Evolutionary conservation across 148 eudicot genomes (phyloP).

Genomic region (Rheum nobile): DNA sequence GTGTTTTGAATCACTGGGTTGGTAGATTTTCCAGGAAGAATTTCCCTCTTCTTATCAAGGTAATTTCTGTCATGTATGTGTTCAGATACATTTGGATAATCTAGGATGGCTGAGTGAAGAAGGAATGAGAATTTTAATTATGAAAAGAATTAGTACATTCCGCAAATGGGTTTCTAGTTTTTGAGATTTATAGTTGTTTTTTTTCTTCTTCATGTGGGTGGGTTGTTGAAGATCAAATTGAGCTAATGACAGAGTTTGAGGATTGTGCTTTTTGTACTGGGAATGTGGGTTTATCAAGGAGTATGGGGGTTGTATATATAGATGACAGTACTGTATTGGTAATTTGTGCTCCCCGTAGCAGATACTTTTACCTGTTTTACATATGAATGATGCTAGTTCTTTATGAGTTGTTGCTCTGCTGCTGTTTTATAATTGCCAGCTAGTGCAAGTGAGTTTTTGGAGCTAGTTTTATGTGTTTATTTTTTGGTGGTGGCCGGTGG

Average conservation of each 20-base stretch:
- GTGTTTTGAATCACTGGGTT: constrained; percentile 73
- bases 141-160: neutral
- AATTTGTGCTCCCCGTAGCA: too few relatives aligned
- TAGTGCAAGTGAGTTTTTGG: neutral
- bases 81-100: neutral
- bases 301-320: neutral
- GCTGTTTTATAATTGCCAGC: neutral
- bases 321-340: too few relatives aligned
- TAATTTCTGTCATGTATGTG: constrained; percentile 7
- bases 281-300: neutral
- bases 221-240: neutral
- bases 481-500: neutral
- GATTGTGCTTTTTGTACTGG: too few relatives aligned
- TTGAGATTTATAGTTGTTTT: neutral
- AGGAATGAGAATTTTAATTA: neutral
- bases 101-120: too few relatives aligned
- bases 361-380: too few relatives aligned
- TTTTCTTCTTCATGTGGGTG: neutral
- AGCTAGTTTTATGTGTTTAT: neutral
- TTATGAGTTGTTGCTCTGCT: neutral
- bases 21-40: constrained; percentile 82
- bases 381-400: neutral
- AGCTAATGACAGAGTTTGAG: neutral
- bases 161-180: neutral
- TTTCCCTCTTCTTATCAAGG: constrained; percentile 69